These are phyloP conservation scores for Hypoxylon fuscum DNA, from an alignment of 495 filamentous ascomycete species.

Conservation along the genomic window DNA sequence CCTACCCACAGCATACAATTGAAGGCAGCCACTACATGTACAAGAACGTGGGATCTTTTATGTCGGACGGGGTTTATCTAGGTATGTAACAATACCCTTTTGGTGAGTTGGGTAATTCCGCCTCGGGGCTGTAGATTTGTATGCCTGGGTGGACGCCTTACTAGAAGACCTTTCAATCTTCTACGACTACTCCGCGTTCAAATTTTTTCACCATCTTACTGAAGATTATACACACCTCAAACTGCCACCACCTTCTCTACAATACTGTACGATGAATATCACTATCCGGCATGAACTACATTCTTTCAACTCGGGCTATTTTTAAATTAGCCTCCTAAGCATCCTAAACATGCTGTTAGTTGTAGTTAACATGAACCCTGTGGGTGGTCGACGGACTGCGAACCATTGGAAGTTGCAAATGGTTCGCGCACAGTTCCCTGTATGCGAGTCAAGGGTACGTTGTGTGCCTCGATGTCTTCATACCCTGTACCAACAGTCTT, in stretches of 20 bases:
- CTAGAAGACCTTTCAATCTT: constrained; percentile 7
- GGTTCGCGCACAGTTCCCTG: constrained; percentile 23
- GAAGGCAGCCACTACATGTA: constrained; percentile 13
- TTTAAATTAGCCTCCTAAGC: constrained; percentile 4
- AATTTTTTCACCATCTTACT: too few relatives aligned
- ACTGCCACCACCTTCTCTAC: background rate
- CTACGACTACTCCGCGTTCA: constrained; percentile 6
- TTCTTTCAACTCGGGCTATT: constrained; percentile 14
- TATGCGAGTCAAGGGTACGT: constrained; percentile 12
- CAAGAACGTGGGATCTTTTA: background rate
- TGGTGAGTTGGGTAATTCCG: constrained; percentile 14
- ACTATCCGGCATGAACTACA: background rate
- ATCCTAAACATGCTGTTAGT: background rate
- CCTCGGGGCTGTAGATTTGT: constrained; percentile 22
- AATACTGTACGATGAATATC: background rate
- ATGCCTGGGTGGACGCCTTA: constrained; percentile 32
- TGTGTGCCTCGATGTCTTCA: constrained; percentile 1
- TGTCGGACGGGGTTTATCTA: constrained; percentile 12
- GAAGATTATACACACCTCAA: constrained; percentile 29
- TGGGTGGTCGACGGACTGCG: constrained; percentile 6
- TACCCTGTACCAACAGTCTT: background rate
- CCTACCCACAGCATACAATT: constrained; percentile 13
- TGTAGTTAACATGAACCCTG: background rate
- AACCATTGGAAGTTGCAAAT: constrained; percentile 5
- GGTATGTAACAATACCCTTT: constrained; percentile 2